These are phyloP conservation scores for Aspergillus steynii DNA, from an alignment of 495 filamentous ascomycete species.

Conservation along the genomic window DNA sequence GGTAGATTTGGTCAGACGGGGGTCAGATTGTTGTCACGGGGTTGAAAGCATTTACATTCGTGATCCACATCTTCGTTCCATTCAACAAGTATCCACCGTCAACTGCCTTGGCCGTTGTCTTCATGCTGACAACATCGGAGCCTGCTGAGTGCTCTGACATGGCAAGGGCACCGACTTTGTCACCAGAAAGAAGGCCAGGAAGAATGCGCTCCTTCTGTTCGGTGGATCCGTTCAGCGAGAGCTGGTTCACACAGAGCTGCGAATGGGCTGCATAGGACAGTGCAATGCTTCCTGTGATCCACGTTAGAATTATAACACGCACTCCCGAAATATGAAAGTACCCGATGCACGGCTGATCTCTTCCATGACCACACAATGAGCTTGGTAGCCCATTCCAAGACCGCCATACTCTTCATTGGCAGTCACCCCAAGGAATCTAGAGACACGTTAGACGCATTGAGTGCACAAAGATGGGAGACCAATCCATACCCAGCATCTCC, in stretches of 20 bases:
- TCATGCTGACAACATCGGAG: conserved; percentile 95
- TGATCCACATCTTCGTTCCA: conserved; percentile 99
- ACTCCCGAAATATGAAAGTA: conserved; percentile 20
- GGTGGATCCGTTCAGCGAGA: conserved; percentile 81
- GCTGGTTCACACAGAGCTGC: conserved; percentile 95
- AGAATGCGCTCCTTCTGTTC: conserved; percentile 81
- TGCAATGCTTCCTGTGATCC: conserved; percentile 70
- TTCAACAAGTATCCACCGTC: conserved; percentile 86
- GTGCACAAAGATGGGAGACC: not conserved
- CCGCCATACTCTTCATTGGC: conserved; percentile 94
- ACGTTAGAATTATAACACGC: not conserved
- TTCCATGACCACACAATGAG: conserved; percentile 95
- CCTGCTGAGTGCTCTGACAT: conserved; percentile 95
- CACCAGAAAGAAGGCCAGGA: conserved; percentile 78
- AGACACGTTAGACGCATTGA: conserved; percentile 8
- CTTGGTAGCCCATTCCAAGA: conserved; percentile 91
- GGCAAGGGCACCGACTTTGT: conserved; percentile 83
- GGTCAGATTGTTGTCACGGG: not conserved
- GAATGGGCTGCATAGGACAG: conserved; percentile 95
- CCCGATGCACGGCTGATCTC: conserved; percentile 72
- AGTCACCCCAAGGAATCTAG: conserved; percentile 83
- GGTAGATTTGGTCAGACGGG: not conserved
- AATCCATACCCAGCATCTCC: conserved; percentile 72
- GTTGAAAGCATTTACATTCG: conserved; percentile 59
- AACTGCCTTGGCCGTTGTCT: conserved; percentile 72